Evolutionary conservation across 1,284 basidiomycete genomes (phyloP), one percentile per base, ranked within the genome.

Genomic region (Trametes polyzona): DNA sequence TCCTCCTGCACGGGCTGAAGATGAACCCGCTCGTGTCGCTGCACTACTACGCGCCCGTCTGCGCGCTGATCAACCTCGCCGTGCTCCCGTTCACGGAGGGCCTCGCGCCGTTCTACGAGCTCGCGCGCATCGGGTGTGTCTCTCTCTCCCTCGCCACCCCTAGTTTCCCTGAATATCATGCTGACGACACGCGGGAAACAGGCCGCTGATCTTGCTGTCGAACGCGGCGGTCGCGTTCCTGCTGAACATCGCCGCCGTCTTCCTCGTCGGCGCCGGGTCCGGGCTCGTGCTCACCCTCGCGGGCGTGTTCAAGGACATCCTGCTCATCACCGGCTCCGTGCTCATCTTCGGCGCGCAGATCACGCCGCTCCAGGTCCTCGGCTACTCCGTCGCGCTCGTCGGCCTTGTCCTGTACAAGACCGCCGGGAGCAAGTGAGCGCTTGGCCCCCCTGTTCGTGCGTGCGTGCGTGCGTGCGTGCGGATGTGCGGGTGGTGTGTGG

Each of bases 1-100:
- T 96, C 55, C 85, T 98, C 39, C 82, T 98, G 2, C 96, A 98
- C 73, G 95, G 95, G 47, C 80, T 97, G 73, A 96, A 98, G 80
- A 94, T 98, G 95, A 94, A 97, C 74, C 96, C 96, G 3, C 83
- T 98, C 27, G 94, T 96, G 24, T 97, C 94, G 30, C 79, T 98
- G 54, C 93, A 98, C 78, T 98, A 97, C 81, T 96, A 95, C 72
- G 93, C 93, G 9, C 93, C 93, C n/a, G 92, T 98, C 53, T 98
- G 96, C 72, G 95, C 96, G 1, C 73, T 82, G 58, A 90, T 98
- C 79, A 98, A 98, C 76, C 82, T 93, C 33, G 70, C 83, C 54
- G 78, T 96, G 56, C 74, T 98, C 26, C 92, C 94, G 24, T 91
- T 97, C 76, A 92, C 90, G 1, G 95, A 98, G 75, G 95, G 96